Evolutionary conservation across 2,329 filamentous ascomycete species (phyloP).

Genomic region (Pseudomassariella vexata): DNA sequence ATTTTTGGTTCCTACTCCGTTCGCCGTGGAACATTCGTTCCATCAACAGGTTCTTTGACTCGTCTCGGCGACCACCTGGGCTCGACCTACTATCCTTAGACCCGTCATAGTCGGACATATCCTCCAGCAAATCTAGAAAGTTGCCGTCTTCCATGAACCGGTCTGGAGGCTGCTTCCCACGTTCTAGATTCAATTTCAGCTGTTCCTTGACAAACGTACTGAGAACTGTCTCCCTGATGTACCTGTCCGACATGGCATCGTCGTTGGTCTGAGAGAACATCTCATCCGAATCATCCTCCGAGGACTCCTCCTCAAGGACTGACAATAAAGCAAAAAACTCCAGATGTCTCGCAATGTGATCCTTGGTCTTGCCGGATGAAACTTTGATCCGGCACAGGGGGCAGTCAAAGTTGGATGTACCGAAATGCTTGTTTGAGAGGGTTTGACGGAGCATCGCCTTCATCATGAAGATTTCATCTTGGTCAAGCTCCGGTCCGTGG

Average conservation of each 20-base stretch:
- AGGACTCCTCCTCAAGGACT: not conserved
- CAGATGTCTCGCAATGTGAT: not conserved
- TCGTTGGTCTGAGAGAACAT: not conserved
- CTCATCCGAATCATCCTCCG: not conserved
- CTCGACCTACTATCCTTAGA: too few relatives aligned
- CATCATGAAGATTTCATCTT: too few relatives aligned
- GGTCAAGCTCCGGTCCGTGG: too few relatives aligned
- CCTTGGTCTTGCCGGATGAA: not conserved
- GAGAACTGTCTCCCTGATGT: too few relatives aligned
- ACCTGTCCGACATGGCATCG: too few relatives aligned
- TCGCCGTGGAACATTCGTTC: not conserved
- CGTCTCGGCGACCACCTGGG: not conserved
- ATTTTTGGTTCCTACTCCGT: not conserved
- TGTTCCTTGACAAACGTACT: not conserved
- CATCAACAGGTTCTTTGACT: not conserved
- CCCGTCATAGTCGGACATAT: too few relatives aligned
- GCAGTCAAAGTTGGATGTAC: not conserved
- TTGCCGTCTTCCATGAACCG: not conserved
- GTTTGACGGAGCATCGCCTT: not conserved
- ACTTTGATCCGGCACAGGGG: not conserved
- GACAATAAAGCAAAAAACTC: not conserved
- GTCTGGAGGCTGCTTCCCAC: not conserved
- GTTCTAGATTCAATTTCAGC: not conserved
- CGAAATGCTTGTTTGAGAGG: not conserved
- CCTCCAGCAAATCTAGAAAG: too few relatives aligned